phyloP scores from a whole-genome alignment of 176 grass and related monocot species.

The Cymbopogon citratus region DNA sequence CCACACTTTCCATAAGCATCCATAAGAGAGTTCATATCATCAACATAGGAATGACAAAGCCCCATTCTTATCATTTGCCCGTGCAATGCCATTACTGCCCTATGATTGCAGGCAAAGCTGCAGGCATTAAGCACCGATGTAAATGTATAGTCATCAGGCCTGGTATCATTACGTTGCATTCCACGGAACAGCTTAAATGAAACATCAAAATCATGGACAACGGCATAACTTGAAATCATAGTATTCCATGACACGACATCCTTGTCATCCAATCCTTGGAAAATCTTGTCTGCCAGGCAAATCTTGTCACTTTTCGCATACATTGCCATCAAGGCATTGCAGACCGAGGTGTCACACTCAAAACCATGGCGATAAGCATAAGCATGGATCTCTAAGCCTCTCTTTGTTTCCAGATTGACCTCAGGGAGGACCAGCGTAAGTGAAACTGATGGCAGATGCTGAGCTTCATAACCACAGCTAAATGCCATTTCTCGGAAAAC shows the following conservation, averaged over 20 bases:
- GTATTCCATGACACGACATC: conserved; percentile 56
- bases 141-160: conserved; percentile 50
- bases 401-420: conserved; percentile 21
- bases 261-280: conserved; percentile 24
- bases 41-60: conserved; percentile 28
- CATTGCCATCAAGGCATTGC: conserved; percentile 64
- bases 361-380: conserved; percentile 46
- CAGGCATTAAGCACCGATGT: conserved; percentile 39
- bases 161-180: conserved; percentile 35
- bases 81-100: conserved; percentile 35
- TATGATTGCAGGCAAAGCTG: conserved; percentile 35
- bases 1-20: conserved; percentile 60
- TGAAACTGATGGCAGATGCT: conserved; percentile 32
- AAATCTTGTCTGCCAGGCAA: conserved; percentile 25
- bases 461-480: conserved; percentile 25
- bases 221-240: conserved; percentile 32
- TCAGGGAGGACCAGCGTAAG: conserved; percentile 41
- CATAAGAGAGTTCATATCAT: conserved; percentile 44
- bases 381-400: conserved; percentile 57
- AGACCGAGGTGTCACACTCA: conserved; percentile 31
- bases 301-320: conserved; percentile 36
- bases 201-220: conserved; percentile 22
- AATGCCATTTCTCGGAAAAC: conserved; percentile 47
- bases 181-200: conserved; percentile 42
- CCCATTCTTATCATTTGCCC: conserved; percentile 42